phyloP scores from a whole-genome alignment of 106 monocot genomes.

The Iris macrosiphon region DNA sequence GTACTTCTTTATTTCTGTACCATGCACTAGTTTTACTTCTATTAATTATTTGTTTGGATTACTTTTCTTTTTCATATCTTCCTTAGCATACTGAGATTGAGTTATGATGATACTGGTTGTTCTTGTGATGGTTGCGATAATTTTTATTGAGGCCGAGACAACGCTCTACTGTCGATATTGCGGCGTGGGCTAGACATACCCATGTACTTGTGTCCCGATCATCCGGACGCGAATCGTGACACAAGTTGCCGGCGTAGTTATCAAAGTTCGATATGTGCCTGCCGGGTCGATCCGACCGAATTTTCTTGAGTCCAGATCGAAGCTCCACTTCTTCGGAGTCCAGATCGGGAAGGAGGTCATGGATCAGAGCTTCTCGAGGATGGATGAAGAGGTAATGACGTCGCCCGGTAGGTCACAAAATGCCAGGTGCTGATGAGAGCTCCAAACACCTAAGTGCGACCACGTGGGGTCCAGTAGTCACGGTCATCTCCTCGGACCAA shows the following conservation, averaged over 20 bases:
- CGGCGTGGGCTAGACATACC: no score
- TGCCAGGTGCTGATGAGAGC: constrained; percentile 55
- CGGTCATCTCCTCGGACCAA: constrained; percentile 24
- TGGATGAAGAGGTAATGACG: constrained; percentile 48
- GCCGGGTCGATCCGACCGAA: constrained; percentile 38
- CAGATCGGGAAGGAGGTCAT: constrained; percentile 48
- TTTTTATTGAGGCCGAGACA: no score
- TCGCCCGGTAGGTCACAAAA: not conserved
- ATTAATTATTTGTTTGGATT: no score
- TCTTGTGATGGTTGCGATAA: no score
- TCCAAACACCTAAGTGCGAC: constrained; percentile 58
- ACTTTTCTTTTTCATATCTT: no score
- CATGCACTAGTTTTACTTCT: no score
- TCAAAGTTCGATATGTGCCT: constrained; percentile 1
- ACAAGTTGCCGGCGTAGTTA: not conserved
- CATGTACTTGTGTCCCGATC: no score
- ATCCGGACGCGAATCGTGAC: no score
- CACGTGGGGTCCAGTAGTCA: constrained; percentile 83
- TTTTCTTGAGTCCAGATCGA: constrained; percentile 6
- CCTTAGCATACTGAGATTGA: no score
- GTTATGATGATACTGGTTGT: no score
- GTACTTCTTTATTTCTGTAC: no score
- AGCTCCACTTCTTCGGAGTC: constrained; percentile 63
- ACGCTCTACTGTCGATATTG: no score
- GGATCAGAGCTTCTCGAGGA: constrained; percentile 51